Evolutionary conservation across 2,329 filamentous ascomycete genomes (phyloP).

Genomic region (Monosporascus sp.): DNA sequence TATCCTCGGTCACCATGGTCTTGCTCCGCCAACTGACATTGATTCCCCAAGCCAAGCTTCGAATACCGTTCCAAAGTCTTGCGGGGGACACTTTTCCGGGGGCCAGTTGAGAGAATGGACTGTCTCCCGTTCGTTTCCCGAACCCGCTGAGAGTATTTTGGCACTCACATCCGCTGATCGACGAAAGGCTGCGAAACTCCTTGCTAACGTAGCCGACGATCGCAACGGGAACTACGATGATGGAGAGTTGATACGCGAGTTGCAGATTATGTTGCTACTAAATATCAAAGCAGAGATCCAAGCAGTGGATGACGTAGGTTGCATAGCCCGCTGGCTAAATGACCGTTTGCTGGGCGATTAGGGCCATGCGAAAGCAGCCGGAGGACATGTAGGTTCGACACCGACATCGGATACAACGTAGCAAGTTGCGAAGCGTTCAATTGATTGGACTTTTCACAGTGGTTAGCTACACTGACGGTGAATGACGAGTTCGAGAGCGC

Average conservation of each 20-base stretch:
- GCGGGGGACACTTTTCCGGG: not conserved
- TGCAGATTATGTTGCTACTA: slow-evolving; percentile 69
- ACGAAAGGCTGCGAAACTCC: slow-evolving; percentile 46
- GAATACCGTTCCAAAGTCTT: not conserved
- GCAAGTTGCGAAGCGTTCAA: no score
- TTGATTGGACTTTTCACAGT: no score
- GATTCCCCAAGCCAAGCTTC: no score
- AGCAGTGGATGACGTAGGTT: slow-evolving; percentile 52
- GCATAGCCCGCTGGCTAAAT: slow-evolving; percentile 46
- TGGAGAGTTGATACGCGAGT: slow-evolving; percentile 42
- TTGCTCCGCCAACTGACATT: not conserved
- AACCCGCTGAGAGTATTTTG: slow-evolving; percentile 13
- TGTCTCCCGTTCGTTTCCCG: not conserved
- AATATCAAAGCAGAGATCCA: slow-evolving; percentile 76
- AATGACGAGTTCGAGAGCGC: no score
- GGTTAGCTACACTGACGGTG: no score
- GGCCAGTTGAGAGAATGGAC: not conserved
- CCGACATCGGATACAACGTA: no score
- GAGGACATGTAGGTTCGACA: no score
- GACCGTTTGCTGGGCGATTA: slow-evolving; percentile 25
- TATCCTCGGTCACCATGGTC: slow-evolving; percentile 19
- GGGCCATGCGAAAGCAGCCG: not conserved
- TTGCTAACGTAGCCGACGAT: slow-evolving; percentile 36
- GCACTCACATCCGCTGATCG: slow-evolving; percentile 52
- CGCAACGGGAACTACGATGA: slow-evolving; percentile 25